These are phyloP conservation scores for Coleophoma eucalyptorum DNA, from an alignment of 2,329 filamentous ascomycete species.

Conservation along the genomic window DNA sequence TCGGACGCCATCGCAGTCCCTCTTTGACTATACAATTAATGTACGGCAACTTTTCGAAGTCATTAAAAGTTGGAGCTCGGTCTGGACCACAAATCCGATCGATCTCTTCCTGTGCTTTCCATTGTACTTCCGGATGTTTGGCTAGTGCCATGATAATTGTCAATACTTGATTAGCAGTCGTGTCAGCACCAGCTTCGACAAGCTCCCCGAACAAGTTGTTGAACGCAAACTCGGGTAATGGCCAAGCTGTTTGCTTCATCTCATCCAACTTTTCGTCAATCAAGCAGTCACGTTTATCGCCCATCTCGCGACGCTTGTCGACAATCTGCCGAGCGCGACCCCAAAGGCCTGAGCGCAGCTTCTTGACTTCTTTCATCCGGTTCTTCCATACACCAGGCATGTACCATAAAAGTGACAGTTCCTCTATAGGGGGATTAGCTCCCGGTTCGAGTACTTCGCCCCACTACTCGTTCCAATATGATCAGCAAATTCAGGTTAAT, in stretches of 20 bases:
- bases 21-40: conserved; percentile 42
- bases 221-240: neutral
- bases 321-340: neutral
- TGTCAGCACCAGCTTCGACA: conserved; percentile 1
- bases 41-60: conserved; percentile 37
- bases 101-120: conserved; percentile 40
- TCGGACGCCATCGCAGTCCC: conserved; percentile 33
- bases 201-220: neutral
- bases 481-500: conserved; percentile 37
- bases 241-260: neutral
- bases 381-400: conserved; percentile 39
- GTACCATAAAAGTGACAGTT: conserved; percentile 38
- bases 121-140: conserved; percentile 34
- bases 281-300: neutral
- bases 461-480: conserved; percentile 42
- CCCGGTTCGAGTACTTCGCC: conserved; percentile 41
- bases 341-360: conserved; percentile 32
- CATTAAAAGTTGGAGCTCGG: conserved; percentile 40
- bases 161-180: conserved; percentile 21
- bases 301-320: neutral
- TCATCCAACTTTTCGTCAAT: neutral
- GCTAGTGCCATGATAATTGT: conserved; percentile 26
- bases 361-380: conserved; percentile 30
- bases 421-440: conserved; percentile 44
- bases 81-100: conserved; percentile 42